These are phyloP conservation scores for Thielaviopsis euricoi DNA, from an alignment of 2,329 filamentous ascomycete species.

Conservation along the genomic window DNA sequence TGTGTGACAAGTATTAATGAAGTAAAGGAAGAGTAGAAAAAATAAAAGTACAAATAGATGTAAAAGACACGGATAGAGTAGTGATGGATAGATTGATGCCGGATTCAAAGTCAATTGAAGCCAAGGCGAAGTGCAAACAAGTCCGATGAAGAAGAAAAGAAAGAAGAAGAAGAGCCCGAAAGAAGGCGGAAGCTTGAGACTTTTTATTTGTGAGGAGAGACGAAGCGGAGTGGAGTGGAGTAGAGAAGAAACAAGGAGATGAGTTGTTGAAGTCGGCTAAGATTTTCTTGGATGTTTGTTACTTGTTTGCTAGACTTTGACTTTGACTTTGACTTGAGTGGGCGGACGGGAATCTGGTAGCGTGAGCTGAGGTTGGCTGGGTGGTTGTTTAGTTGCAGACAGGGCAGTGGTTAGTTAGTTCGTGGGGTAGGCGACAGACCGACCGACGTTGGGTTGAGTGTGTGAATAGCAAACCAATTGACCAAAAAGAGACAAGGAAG, in stretches of 20 bases:
- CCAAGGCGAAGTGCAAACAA: neutral
- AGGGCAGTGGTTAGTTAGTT: no score
- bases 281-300: no score
- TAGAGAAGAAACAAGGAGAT: neutral
- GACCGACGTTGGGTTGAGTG: no score
- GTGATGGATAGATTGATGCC: neutral
- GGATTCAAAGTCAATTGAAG: conserved; percentile 4
- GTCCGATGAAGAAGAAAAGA: conserved; percentile 9
- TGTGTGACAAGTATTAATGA: neutral
- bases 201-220: conserved; percentile 3
- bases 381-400: neutral
- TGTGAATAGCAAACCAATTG: no score
- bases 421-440: neutral
- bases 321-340: no score
- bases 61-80: neutral
- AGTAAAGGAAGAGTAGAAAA: neutral
- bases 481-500: neutral
- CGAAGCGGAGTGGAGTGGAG: conserved; percentile 1
- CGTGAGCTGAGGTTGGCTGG: neutral
- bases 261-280: neutral
- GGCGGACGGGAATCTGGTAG: no score
- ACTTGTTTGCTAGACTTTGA: no score
- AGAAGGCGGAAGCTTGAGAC: conserved; percentile 6
- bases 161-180: neutral
- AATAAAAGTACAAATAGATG: neutral